Evolutionary conservation across 179 eudicot genomes (phyloP), one percentile per base, ranked within the genome.

Genomic region (Pouteria campechiana): DNA sequence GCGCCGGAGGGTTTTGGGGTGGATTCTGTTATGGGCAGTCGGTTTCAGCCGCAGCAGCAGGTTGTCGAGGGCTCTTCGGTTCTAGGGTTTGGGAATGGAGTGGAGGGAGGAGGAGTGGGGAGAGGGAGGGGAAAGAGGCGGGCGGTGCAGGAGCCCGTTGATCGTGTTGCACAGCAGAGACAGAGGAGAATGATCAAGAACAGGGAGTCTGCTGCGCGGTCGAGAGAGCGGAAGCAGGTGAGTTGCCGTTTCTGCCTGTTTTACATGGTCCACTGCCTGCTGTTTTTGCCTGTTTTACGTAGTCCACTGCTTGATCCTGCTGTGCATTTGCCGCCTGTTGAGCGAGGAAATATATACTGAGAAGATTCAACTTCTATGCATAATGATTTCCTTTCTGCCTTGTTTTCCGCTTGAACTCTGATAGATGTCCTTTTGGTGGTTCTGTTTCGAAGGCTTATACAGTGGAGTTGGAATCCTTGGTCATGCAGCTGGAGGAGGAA

Each of bases 131-230:
- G 53, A 61, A 70, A 59, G 65, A 48, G 46, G 39, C 54, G 52
- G 18, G 65, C 55, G 39, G 78, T 60, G 56, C 75, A 70, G 34
- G 44, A 32, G 43, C 54, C 54, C 27, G 31, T 67, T 44, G 85
- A 78, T 48, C 73, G 62, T 58, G 85, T 78, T 8, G 67, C 85
- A 0, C 81, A 78, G 58, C 85, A 78, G 72, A 78, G 64, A 36
- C 85, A 78, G 73, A 61, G 81, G 44, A 41, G 85, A 34, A 78
- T 78, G 85, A 78, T 78, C 45, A 78, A 74, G 54, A 78, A 78
- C 44, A 65, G 85, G 42, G 85, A 74, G 53, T 78, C 85, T 6
- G 85, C 81, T 16, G 85, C 85, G 3, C 63, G 85, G 54, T 78
- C 85, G 0, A 51, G 85, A 30, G 85, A 78, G 57, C 59, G 81